Evolutionary conservation across 2,329 filamentous ascomycete species (phyloP).

Genomic region (Neopestalotiopsis sp.): DNA sequence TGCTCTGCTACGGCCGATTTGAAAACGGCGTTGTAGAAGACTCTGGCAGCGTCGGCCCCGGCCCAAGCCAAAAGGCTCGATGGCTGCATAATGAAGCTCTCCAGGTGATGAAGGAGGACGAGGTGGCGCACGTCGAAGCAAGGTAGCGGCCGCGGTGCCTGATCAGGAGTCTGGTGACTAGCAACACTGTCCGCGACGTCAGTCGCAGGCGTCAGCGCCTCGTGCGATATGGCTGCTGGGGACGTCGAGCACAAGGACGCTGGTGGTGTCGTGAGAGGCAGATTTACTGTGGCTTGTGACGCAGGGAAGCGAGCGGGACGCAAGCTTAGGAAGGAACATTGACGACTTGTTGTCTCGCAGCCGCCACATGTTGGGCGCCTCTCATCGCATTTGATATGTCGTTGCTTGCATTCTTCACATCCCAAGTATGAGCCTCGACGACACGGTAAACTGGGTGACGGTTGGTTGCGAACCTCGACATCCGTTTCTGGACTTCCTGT

Average conservation of each 20-base stretch:
- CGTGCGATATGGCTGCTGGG: no score
- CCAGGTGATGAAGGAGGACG: slow-evolving; percentile 2
- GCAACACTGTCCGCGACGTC: background rate
- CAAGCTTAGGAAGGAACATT: background rate
- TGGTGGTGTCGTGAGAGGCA: background rate
- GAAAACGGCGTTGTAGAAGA: background rate
- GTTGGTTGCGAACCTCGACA: background rate
- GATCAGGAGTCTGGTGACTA: background rate
- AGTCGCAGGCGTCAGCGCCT: background rate
- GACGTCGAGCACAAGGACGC: background rate
- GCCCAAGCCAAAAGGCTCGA: background rate
- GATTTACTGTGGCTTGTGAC: background rate
- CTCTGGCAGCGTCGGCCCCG: background rate
- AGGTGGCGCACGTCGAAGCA: background rate
- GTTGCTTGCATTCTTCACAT: background rate
- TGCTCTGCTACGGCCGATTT: background rate
- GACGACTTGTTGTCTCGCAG: background rate
- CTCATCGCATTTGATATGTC: slow-evolving; percentile 8
- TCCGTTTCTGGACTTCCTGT: slow-evolving; percentile 1
- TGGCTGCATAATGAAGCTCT: background rate
- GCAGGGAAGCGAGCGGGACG: background rate
- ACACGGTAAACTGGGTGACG: background rate
- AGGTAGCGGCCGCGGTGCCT: background rate
- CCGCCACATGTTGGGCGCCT: background rate
- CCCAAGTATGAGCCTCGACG: background rate